Evolutionary conservation across 2,329 filamentous ascomycete genomes (phyloP), one percentile per base, ranked within the genome.

Genomic region (Aspergillus sp.): DNA sequence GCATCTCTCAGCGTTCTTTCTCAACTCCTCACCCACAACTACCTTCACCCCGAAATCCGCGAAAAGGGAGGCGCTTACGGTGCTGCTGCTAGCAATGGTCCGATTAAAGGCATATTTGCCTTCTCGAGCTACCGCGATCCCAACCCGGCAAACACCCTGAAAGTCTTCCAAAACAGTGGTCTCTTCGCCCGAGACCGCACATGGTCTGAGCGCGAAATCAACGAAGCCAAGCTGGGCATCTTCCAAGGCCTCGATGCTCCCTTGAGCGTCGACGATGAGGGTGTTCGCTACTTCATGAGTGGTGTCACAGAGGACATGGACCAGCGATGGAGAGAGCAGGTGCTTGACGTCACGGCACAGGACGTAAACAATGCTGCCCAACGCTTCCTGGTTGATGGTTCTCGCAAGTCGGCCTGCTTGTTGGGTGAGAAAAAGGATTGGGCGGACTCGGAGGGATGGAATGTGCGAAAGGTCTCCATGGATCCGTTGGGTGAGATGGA

Each of bases 121-220:
- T 94, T 96, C 72, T 96, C 94, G 71, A 91, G 87, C 40, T 98
- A 98, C 75, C 86, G 93, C 44, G 93, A 98, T 64, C 93, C 93
- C 2, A 96, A 97, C 63, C 91, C 93, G 0, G 76, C 84, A 52
- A 96, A 95, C 67, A 91, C 88, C 0, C 73, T 97, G 54, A 80
- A 79, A 47, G 86, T 96, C 50, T 94, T 96, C 82, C 75, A 78
- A 30, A 83, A 85, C 47, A 86, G 88, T 1, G 93, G 91, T 1
- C 73, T 77, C 27, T 96, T 89, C 82, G 93, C 90, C 0, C 76
- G 82, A 7, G 84, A 94, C 55, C 85, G 85, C 58, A 67, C 81
- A 47, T 97, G 89, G 89, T 82, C 81, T 1, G 81, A 85, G 27
- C 81, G 84, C 34, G 90, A 98, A 62, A 75, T 98, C 2, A 91